Evolutionary conservation across 2,329 filamentous ascomycete species (phyloP).

Genomic region (Stylonectria norvegica): DNA sequence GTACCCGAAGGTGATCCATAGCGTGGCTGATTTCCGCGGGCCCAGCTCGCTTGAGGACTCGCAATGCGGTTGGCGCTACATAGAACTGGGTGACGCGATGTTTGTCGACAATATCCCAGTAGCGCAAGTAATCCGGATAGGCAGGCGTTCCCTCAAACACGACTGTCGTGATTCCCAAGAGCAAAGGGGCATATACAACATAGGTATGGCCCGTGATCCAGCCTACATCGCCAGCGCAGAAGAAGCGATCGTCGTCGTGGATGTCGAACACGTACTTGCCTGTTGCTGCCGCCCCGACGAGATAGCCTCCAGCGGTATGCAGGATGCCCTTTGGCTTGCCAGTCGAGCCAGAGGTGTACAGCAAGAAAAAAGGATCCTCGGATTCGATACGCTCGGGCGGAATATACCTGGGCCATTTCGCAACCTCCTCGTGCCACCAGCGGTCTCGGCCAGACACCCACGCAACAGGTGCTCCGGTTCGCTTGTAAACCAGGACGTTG

Average conservation of each 20-base stretch:
- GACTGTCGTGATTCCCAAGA: conserved; percentile 83
- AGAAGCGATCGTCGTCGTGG: conserved; percentile 81
- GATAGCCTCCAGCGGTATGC: conserved; percentile 88
- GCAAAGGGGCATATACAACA: conserved; percentile 85
- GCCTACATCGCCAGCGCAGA: conserved; percentile 92
- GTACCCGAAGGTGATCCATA: conserved; percentile 77
- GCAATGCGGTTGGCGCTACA: conserved; percentile 84
- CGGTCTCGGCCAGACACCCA: conserved; percentile 79
- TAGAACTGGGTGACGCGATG: conserved; percentile 93
- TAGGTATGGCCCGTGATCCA: conserved; percentile 98
- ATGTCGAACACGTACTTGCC: conserved; percentile 98
- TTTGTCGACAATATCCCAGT: conserved; percentile 93
- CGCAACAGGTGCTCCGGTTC: conserved; percentile 81
- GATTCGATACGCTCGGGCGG: conserved; percentile 79
- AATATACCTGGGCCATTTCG: conserved; percentile 88
- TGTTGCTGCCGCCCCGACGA: conserved; percentile 81
- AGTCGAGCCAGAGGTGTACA: conserved; percentile 93
- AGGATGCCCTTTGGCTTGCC: conserved; percentile 95
- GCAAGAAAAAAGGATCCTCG: conserved; percentile 88
- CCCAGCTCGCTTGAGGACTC: conserved; percentile 85
- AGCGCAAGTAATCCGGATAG: conserved; percentile 88
- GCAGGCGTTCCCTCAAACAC: conserved; percentile 94
- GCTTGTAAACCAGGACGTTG: conserved; percentile 81
- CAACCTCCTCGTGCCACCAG: conserved; percentile 95
- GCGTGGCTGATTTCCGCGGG: conserved; percentile 72